Evolutionary conservation across 352 stramenopile species (phyloP), one percentile per base, ranked within the genome.

Genomic region (Phytophthora sp.): DNA sequence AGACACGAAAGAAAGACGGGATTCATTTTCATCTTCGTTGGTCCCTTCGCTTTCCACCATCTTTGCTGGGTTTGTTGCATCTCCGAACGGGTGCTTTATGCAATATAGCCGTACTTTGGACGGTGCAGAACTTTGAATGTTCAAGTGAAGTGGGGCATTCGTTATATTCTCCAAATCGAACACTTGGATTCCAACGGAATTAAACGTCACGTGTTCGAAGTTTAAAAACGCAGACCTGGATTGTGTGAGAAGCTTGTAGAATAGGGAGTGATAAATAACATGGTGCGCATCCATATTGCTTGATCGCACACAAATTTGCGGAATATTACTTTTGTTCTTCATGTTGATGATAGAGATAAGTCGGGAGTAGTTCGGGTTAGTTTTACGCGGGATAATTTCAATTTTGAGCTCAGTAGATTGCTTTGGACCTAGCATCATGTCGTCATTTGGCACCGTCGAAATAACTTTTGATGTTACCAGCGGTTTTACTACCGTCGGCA

Each of bases 211-310:
- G 23, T 95, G 81, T 20, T 96, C 88, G 50, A 96, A 96, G 39
- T 95, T 96, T 27, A 96, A 54, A 43, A 96, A 95, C 37, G 86
- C 88, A 11, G 87, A 94, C 50, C 79, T 87, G 23, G 85, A 92
- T 35, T 84, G 86, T 17, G 88, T 96, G 52, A 95, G 52, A 20
- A 96, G 71, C 49, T 94, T 95, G 84, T 96, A 96, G 56, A 95
- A 96, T 28, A 95, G 66, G 27, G 88, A 96, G 54, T 96, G 88
- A 53, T 96, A 96, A 51, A 96, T 96, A 26, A 96, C 88, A 54
- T 96, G 87, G 45, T 96, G 87, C 1, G 88, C 87, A 43, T 96
- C 88, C 88, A 96, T 96, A 62, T 96, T 96, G 74, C 87, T 95
- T 10, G 87, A 96, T 8, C 87, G 85, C 8, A 96, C 87, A 32